Evolutionary conservation across 768 basidiomycete genomes (phyloP).

Genomic region (Zangia roseola): DNA sequence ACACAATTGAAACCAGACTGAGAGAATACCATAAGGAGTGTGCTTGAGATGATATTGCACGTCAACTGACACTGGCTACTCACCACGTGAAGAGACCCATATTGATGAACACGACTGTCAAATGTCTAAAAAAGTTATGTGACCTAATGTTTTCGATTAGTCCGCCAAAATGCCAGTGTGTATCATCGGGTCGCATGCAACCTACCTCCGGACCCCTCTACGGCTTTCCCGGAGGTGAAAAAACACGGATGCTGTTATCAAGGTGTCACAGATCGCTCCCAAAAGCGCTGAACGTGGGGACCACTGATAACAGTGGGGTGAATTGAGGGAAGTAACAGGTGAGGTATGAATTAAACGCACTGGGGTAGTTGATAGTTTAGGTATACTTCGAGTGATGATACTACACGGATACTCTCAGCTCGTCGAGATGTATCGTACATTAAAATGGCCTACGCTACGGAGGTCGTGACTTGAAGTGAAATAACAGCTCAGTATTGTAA

Average conservation of each 20-base stretch:
- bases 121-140: conserved; percentile 9
- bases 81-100: conserved; percentile 16
- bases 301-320: conserved; percentile 3
- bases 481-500: not conserved
- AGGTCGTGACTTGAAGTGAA: too few species aligned
- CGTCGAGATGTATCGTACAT: too few species aligned
- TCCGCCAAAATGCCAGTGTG: too few species aligned
- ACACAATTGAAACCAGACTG: conserved; percentile 7
- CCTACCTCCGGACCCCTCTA: conserved; percentile 7
- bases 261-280: conserved; percentile 10
- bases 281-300: conserved; percentile 29
- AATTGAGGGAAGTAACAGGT: too few species aligned
- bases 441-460: too few species aligned
- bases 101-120: conserved; percentile 15
- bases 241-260: conserved; percentile 21
- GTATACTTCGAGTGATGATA: not conserved
- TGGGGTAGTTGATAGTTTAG: not conserved
- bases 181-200: too few species aligned
- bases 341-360: not conserved
- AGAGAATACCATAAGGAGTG: not conserved
- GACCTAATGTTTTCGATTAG: not conserved
- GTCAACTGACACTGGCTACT: too few species aligned
- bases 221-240: conserved; percentile 20
- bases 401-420: not conserved
- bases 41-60: too few species aligned